Conservation (phyloP, 108 stramenopile species). For the Skeletonema marinoi region DNA sequence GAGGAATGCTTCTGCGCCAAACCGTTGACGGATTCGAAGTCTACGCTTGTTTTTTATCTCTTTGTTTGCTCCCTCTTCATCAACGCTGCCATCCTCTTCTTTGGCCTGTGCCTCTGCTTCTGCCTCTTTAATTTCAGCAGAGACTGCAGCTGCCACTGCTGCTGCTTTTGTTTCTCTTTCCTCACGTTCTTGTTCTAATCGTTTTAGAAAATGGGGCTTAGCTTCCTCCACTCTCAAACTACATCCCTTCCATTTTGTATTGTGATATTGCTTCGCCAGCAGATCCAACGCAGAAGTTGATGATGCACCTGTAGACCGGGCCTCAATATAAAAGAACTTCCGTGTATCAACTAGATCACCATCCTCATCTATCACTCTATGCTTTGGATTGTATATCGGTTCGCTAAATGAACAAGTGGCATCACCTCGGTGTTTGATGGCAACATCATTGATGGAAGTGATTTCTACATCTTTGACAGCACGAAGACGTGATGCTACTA, state of each 20-base stretch:
- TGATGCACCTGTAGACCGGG: background rate
- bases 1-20: constrained; percentile 69
- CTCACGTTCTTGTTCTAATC: constrained; percentile 60
- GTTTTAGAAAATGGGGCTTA: constrained; percentile 74
- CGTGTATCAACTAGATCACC: constrained; percentile 30
- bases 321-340: constrained; percentile 41
- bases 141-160: background rate
- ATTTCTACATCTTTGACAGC: constrained; percentile 38
- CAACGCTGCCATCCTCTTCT: constrained; percentile 7
- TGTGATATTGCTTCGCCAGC: constrained; percentile 71
- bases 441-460: constrained; percentile 35
- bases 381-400: background rate
- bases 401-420: constrained; percentile 34
- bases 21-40: constrained; percentile 69
- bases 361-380: constrained; percentile 16
- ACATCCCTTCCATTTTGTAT: constrained; percentile 90
- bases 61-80: constrained; percentile 1
- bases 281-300: constrained; percentile 54
- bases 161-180: constrained; percentile 16
- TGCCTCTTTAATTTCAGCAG: background rate
- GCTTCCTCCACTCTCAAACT: constrained; percentile 66
- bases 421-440: constrained; percentile 17
- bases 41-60: constrained; percentile 49
- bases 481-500: constrained; percentile 59
- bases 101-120: constrained; percentile 6